phyloP scores from a whole-genome alignment of 179 eudicot species.

The Patellifolia procumbens region DNA sequence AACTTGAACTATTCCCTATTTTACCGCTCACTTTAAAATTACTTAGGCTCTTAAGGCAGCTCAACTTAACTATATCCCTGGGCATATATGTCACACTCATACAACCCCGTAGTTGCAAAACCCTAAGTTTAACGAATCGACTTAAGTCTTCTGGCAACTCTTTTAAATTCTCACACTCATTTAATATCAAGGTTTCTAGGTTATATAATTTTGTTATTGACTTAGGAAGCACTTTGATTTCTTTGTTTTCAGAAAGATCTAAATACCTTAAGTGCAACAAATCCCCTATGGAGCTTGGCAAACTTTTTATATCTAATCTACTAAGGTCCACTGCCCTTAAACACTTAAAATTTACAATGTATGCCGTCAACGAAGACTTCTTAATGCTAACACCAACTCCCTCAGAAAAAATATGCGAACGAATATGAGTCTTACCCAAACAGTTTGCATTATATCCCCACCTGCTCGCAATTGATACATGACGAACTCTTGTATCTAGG shows the following conservation, averaged over 20 bases:
- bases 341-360: neutral
- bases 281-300: neutral
- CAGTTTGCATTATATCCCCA: too few relatives aligned
- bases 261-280: neutral
- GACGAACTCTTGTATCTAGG: neutral
- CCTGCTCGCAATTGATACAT: too few relatives aligned
- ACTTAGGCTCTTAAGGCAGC: constrained; percentile 4
- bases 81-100: constrained; percentile 3
- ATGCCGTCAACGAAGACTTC: neutral
- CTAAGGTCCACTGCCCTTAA: neutral
- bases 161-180: too few relatives aligned
- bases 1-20: neutral
- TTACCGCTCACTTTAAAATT: neutral
- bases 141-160: constrained; percentile 9
- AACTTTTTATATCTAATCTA: neutral
- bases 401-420: neutral
- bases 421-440: neutral
- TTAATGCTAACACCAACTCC: neutral
- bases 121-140: constrained; percentile 14
- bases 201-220: constrained; percentile 6
- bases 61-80: constrained; percentile 6
- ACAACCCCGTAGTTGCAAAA: neutral
- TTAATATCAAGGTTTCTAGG: constrained; percentile 11
- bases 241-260: neutral
- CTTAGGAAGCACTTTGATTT: constrained; percentile 2